Conservation (phyloP, 306 rosid genomes). For the Quercus suber region DNA sequence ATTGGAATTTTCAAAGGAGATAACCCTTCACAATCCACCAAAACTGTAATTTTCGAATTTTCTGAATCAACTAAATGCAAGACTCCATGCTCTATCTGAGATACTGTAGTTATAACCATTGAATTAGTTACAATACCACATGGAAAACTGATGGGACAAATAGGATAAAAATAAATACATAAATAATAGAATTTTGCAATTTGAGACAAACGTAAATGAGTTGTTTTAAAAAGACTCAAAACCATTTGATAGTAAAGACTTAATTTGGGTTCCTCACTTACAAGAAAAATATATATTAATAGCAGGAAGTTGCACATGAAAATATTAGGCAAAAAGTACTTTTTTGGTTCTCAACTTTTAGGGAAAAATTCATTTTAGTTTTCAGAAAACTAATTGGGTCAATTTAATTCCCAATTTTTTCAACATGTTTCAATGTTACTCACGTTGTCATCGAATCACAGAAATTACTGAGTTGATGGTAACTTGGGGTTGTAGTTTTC, state of each 20-base stretch:
- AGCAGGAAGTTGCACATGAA: not conserved
- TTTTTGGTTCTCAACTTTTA: too few relatives aligned
- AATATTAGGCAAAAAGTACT: too few relatives aligned
- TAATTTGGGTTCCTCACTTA: not conserved
- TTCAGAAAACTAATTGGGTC: too few relatives aligned
- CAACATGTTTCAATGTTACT: too few relatives aligned
- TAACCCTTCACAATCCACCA: slow-evolving; percentile 95
- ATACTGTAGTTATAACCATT: slow-evolving; percentile 62
- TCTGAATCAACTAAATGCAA: slow-evolving; percentile 61
- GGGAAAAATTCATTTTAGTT: too few relatives aligned
- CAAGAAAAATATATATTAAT: not conserved
- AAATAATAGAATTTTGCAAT: not conserved
- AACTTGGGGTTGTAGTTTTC: too few relatives aligned
- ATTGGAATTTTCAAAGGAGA: slow-evolving; percentile 86
- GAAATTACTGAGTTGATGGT: too few relatives aligned
- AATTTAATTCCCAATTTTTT: too few relatives aligned
- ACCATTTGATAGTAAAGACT: not conserved
- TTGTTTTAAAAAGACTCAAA: not conserved
- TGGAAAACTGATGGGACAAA: slow-evolving; percentile 6
- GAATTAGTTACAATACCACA: slow-evolving; percentile 24
- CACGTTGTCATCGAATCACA: too few relatives aligned
- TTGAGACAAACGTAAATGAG: not conserved
- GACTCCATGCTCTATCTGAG: slow-evolving; percentile 89
- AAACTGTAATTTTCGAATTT: slow-evolving; percentile 71
- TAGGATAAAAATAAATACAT: not conserved